These are phyloP conservation scores for Knoxdaviesia capensis DNA, from an alignment of 2,329 filamentous ascomycete species.

Conservation along the genomic window DNA sequence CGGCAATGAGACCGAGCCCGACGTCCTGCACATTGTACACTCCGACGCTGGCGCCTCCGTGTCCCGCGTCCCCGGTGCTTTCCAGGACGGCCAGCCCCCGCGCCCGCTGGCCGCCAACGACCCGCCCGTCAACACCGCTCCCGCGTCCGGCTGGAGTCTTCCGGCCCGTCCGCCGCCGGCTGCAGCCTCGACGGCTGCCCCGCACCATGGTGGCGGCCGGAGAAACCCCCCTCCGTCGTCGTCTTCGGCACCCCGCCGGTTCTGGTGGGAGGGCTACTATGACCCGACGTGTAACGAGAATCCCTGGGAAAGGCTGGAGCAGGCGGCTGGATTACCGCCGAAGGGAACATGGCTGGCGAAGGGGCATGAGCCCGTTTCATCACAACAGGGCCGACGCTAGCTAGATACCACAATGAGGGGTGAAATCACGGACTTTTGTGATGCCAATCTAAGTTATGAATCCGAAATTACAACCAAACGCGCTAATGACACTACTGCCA, in stretches of 20 bases:
- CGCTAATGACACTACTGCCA: background rate
- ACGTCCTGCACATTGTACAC: conserved; percentile 9
- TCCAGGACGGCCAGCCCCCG: conserved; percentile 12
- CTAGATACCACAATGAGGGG: background rate
- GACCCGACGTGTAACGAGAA: conserved; percentile 50
- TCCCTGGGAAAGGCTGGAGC: conserved; percentile 45
- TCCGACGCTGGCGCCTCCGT: conserved; percentile 13
- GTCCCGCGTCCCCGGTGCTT: conserved; percentile 17
- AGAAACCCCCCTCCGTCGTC: conserved; percentile 3
- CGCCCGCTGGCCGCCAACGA: conserved; percentile 1
- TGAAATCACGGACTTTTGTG: background rate
- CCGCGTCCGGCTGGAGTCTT: too few relatives aligned
- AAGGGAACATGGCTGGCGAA: conserved; percentile 23
- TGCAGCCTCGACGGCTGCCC: too few relatives aligned
- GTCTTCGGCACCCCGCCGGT: conserved; percentile 4
- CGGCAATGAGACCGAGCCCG: conserved; percentile 10
- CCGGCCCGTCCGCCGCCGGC: too few relatives aligned
- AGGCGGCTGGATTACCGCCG: conserved; percentile 19
- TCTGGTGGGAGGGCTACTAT: conserved; percentile 50
- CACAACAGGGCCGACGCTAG: background rate
- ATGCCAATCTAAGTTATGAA: background rate
- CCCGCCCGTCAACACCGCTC: too few relatives aligned
- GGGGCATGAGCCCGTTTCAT: conserved; percentile 8
- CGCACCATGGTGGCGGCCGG: conserved; percentile 5
- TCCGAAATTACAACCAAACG: background rate